Evolutionary conservation across 305 asterid genomes (phyloP), one percentile per base, ranked within the genome.

Genomic region (Fraxinus platypoda): DNA sequence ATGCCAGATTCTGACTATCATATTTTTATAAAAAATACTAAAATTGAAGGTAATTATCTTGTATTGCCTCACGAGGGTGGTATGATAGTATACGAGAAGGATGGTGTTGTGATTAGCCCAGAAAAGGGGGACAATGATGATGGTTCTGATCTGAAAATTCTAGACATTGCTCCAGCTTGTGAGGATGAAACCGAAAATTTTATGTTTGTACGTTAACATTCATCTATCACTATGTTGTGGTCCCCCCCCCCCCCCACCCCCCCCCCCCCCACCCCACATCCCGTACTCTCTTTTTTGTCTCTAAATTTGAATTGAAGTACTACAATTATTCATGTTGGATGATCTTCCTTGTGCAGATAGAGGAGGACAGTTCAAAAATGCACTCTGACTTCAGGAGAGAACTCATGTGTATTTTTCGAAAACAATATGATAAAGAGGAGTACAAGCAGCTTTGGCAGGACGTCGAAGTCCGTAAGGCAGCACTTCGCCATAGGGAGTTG

Each of bases 341-440:
- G 31, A 43, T 17, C 11, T 82, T 81, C 68, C 76, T 43, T 79
- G 30, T 80, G 66, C 79, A 89, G 91, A 49, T 81, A 64, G 28
- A 33, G 8, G 84, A 59, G 25, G 83, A 70, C 59, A 28, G 66
- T 38, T 54, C 73, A 33, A 82, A 37, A 72, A 78, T 4, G 17
- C 26, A 25, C n/a, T 80, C 82, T 19, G 68, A 59, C n/a, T 90
- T 82, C 59, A 88, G 92, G 81, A 49, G 30, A 46, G 74, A 78
- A 52, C 70, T 87, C 75, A 35, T 87, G 78, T 23, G 73, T 17
- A 80, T 84, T 57, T 83, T 90, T 72, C 21, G 41, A 46, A 85
- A 73, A 79, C 91, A 93, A 71, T 92, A 26, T 43, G 83, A 90
- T 83, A 37, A 4, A 23, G 64, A 76, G 80, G 92, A 90, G 85